phyloP scores from a whole-genome alignment of 148 eudicot genomes.

The Fagopyrum tataricum region DNA sequence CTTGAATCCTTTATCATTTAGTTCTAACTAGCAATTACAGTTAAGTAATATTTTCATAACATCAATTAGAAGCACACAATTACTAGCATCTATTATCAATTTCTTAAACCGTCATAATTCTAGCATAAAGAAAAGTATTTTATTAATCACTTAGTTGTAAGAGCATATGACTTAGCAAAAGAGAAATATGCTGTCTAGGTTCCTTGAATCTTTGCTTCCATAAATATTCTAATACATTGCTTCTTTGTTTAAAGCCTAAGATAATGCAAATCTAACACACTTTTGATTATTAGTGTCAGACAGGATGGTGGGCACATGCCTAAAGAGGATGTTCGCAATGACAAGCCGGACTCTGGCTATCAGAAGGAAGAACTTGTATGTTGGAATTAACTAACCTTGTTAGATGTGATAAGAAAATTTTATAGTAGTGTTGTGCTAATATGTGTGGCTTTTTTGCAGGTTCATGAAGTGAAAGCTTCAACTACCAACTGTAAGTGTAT shows the following conservation, averaged over 20 bases:
- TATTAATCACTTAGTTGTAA: not conserved
- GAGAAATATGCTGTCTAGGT: not conserved
- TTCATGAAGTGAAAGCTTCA: constrained; percentile 30
- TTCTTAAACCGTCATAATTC: not conserved
- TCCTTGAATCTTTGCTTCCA: not conserved
- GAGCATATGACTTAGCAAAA: not conserved
- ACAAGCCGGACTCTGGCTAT: constrained; percentile 21
- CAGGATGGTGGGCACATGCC: constrained; percentile 31
- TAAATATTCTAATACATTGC: not conserved
- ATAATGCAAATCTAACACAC: constrained; percentile 10
- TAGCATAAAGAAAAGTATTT: not conserved
- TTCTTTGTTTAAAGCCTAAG: not conserved
- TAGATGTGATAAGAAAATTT: not conserved
- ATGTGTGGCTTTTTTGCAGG: constrained; percentile 29
- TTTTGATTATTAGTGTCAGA: constrained; percentile 35
- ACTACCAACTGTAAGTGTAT: constrained; percentile 42
- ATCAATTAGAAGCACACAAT: not conserved
- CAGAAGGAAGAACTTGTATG: constrained; percentile 35
- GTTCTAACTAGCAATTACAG: not conserved
- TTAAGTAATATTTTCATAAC: not conserved
- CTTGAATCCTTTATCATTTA: not conserved
- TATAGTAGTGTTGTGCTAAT: constrained; percentile 5
- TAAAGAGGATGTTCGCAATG: constrained; percentile 22
- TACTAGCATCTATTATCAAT: not conserved
- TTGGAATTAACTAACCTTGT: constrained; percentile 2